Evolutionary conservation across 306 rosid genomes (phyloP).

Genomic region (Trichosanthes cucumerina): DNA sequence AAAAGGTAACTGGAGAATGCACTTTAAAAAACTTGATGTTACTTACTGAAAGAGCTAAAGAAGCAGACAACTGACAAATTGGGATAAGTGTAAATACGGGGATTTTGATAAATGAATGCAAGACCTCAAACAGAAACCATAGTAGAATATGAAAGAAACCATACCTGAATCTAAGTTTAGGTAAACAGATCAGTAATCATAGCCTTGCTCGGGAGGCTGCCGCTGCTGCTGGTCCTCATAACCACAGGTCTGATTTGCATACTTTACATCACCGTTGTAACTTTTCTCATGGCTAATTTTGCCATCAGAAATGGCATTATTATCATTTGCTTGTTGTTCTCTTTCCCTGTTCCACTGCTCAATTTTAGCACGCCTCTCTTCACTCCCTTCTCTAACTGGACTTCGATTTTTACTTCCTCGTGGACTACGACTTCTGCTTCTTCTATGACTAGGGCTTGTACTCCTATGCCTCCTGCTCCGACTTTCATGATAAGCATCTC

Average conservation of each 20-base stretch:
- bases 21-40: too few species aligned
- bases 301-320: slow-evolving; percentile 18
- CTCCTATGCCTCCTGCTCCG: slow-evolving; percentile 50
- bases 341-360: slow-evolving; percentile 83
- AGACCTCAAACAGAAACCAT: neutral
- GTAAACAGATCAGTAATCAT: slow-evolving; percentile 29
- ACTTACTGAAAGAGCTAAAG: neutral
- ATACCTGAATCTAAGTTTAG: slow-evolving; percentile 25
- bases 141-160: slow-evolving; percentile 16
- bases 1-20: neutral
- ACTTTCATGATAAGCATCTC: slow-evolving; percentile 45
- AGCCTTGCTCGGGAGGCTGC: slow-evolving; percentile 16
- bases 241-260: slow-evolving; percentile 23
- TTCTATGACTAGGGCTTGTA: slow-evolving; percentile 41
- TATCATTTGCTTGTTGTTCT: slow-evolving; percentile 32
- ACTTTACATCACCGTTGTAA: slow-evolving; percentile 12
- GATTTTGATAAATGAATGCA: neutral
- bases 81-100: neutral
- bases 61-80: neutral
- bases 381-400: slow-evolving; percentile 70
- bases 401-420: slow-evolving; percentile 37
- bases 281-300: neutral
- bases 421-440: slow-evolving; percentile 45
- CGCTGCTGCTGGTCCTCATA: slow-evolving; percentile 22
- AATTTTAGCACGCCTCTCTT: slow-evolving; percentile 80